Conservation (phyloP, 202 grass and related monocot genomes). For the Panicum virgatum region DNA sequence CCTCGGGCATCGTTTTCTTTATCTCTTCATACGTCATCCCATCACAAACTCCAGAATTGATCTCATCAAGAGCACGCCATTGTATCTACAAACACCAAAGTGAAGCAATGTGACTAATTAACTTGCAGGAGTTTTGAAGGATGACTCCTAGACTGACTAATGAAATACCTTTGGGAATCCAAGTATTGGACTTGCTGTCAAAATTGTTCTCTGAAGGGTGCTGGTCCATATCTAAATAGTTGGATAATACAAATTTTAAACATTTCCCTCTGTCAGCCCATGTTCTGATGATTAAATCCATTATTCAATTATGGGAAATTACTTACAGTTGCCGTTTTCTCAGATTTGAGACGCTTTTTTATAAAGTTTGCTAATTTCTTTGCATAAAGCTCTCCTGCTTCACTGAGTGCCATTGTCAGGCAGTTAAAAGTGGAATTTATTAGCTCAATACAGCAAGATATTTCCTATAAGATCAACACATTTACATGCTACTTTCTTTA, state of each 20-base stretch:
- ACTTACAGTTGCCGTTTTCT: constrained; percentile 96
- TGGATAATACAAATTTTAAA: constrained; percentile 19
- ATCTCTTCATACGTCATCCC: constrained; percentile 99
- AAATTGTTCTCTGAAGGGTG: constrained; percentile 96
- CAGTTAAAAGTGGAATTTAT: constrained; percentile 32
- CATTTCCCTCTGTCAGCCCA: constrained; percentile 10
- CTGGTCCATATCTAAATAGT: constrained; percentile 93
- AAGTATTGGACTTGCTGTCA: constrained; percentile 90
- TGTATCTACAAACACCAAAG: constrained; percentile 69
- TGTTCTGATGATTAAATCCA: constrained; percentile 23
- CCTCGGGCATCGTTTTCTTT: constrained; percentile 95
- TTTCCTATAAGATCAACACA: background rate
- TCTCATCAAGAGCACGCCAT: constrained; percentile 99
- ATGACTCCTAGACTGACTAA: constrained; percentile 2
- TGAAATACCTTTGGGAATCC: constrained; percentile 89
- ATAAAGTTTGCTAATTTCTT: constrained; percentile 94
- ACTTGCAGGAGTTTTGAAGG: constrained; percentile 36
- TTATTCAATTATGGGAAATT: constrained; percentile 25
- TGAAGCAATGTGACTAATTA: constrained; percentile 33
- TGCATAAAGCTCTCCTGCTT: constrained; percentile 81
- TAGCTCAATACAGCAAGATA: constrained; percentile 37
- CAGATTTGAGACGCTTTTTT: constrained; percentile 87
- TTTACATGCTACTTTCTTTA: constrained; percentile 13
- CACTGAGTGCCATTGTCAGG: constrained; percentile 54
- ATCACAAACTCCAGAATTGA: constrained; percentile 96